Evolutionary conservation across 1,284 basidiomycete genomes (phyloP).

Genomic region (Ceratobasidium theobromae): DNA sequence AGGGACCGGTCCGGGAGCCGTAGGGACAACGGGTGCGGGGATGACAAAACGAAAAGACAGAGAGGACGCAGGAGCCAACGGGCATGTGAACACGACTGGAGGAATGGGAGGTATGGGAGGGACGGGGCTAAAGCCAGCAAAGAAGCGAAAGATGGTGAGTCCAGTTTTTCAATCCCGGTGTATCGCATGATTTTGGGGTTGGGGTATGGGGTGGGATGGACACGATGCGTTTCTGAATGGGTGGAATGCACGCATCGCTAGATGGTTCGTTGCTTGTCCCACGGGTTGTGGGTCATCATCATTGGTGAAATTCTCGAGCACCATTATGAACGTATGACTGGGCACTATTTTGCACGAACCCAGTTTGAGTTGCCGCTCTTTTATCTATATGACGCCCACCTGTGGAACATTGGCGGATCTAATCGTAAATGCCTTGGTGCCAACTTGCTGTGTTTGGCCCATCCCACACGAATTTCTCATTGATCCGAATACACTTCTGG

Average conservation of each 20-base stretch:
- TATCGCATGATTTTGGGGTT: neutral
- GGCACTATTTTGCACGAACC: neutral
- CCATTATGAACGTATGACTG: neutral
- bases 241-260: neutral
- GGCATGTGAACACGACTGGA: constrained; percentile 2
- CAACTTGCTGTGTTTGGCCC: neutral
- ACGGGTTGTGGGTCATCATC: too few relatives aligned
- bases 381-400: too few relatives aligned
- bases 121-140: constrained; percentile 20
- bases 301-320: too few relatives aligned
- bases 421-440: too few relatives aligned
- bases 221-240: neutral
- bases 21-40: neutral
- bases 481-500: neutral
- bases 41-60: constrained; percentile 18
- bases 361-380: too few relatives aligned
- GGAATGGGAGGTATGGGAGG: neutral
- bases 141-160: constrained; percentile 30
- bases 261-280: too few relatives aligned
- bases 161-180: neutral
- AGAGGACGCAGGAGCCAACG: constrained; percentile 16
- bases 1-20: constrained; percentile 1
- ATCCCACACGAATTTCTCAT: neutral
- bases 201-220: neutral
- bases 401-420: too few relatives aligned